Evolutionary conservation across 1,284 basidiomycete species (phyloP).

Genomic region (Leccinum solheimii): DNA sequence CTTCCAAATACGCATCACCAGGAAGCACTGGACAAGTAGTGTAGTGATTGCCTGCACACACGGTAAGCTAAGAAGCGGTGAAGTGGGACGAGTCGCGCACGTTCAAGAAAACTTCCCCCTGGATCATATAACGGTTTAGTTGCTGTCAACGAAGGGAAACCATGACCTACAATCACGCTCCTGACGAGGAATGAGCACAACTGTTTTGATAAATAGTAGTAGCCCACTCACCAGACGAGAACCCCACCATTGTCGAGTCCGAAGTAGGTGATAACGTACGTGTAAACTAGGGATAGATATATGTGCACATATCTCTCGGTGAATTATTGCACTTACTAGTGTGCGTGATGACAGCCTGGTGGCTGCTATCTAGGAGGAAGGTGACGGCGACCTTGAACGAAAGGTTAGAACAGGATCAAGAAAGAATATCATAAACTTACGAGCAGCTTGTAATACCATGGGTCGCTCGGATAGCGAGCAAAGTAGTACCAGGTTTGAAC

Average conservation of each 20-base stretch:
- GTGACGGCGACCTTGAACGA: conserved; percentile 44
- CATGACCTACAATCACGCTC: conserved; percentile 46
- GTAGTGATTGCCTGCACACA: conserved; percentile 30
- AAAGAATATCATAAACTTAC: conserved; percentile 29
- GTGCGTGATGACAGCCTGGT: conserved; percentile 58
- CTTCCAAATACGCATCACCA: conserved; percentile 30
- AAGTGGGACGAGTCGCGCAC: conserved; percentile 8
- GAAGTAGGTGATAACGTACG: conserved; percentile 53
- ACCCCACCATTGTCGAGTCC: conserved; percentile 35
- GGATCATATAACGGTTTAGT: conserved; percentile 5
- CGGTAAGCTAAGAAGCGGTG: background rate
- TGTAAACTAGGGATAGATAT: conserved; percentile 46
- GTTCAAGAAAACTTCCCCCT: conserved; percentile 40
- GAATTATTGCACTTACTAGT: conserved; percentile 37
- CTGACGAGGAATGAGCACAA: conserved; percentile 29
- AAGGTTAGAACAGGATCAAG: background rate
- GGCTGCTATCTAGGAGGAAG: conserved; percentile 51
- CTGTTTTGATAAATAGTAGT: background rate
- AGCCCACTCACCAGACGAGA: conserved; percentile 47
- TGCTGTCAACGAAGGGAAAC: background rate
- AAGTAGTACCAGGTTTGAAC: conserved; percentile 60
- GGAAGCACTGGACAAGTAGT: conserved; percentile 39
- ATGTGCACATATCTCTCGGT: background rate
- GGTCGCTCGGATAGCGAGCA: conserved; percentile 46
- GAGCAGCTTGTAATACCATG: conserved; percentile 45